A percentile compares a stretch with the other conserved stretches of the same genome.
Conservation (phyloP, 2,329 filamentous ascomycete genomes). For the Pyricularia grisea region DNA sequence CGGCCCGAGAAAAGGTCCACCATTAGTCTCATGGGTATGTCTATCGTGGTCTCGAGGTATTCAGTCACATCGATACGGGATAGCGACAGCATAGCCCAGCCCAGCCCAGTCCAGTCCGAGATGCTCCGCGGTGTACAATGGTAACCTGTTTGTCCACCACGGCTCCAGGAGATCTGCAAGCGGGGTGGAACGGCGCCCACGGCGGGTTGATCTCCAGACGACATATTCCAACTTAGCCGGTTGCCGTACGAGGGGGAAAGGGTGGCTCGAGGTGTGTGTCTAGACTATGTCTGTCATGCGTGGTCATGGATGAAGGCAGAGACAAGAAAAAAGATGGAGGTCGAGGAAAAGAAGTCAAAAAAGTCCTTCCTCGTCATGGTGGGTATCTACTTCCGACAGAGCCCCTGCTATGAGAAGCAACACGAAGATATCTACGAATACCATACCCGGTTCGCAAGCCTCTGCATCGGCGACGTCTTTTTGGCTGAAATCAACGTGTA, state of each 20-base stretch:
- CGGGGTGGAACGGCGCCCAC: not conserved
- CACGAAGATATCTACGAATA: not conserved
- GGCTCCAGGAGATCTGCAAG: not conserved
- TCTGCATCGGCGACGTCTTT: not conserved
- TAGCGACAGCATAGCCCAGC: too few relatives aligned
- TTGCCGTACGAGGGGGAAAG: not conserved
- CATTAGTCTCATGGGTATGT: not conserved
- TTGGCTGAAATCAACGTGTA: conserved; percentile 6
- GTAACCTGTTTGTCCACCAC: not conserved
- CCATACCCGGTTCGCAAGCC: not conserved
- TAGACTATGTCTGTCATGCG: not conserved
- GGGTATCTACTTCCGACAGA: not conserved
- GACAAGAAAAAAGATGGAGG: not conserved
- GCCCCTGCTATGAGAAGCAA: not conserved
- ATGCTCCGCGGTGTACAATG: too few relatives aligned
- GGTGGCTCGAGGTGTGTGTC: not conserved
- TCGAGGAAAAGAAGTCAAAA: not conserved
- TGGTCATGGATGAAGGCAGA: not conserved
- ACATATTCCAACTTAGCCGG: not conserved
- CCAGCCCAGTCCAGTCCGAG: too few relatives aligned
- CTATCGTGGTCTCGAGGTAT: not conserved
- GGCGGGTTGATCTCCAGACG: not conserved
- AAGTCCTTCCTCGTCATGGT: not conserved
- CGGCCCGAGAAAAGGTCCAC: not conserved
- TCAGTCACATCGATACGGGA: not conserved